phyloP scores from a whole-genome alignment of 495 filamentous ascomycete species.

The Glutinoglossum americanum region DNA sequence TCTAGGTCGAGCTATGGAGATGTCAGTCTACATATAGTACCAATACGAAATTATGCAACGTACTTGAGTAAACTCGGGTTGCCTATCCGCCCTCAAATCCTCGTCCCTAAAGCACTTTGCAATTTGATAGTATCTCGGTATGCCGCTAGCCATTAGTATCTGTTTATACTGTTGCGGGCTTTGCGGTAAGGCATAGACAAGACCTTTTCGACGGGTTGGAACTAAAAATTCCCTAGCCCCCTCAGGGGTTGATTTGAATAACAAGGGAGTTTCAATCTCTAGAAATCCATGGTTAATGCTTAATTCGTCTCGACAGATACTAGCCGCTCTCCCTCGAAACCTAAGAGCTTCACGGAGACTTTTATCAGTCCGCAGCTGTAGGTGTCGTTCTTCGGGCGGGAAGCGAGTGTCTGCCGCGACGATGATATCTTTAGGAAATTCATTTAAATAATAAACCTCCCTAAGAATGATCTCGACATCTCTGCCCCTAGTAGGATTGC shows the following conservation, averaged over 20 bases:
- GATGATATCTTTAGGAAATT: constrained; percentile 55
- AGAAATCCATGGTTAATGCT: constrained; percentile 30
- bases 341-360: constrained; percentile 37
- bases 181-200: constrained; percentile 80
- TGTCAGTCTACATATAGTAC: background rate
- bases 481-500: constrained; percentile 8
- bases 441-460: constrained; percentile 47
- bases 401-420: constrained; percentile 49
- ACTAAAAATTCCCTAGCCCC: constrained; percentile 93
- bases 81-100: constrained; percentile 76
- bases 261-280: constrained; percentile 75
- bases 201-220: constrained; percentile 50
- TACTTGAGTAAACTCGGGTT: constrained; percentile 94
- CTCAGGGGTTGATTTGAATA: constrained; percentile 96
- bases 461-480: constrained; percentile 26
- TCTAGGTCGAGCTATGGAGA: constrained; percentile 60
- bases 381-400: constrained; percentile 49
- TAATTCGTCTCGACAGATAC: constrained; percentile 30
- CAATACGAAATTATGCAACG: background rate
- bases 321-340: constrained; percentile 32
- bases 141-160: constrained; percentile 81
- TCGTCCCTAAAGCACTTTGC: constrained; percentile 92
- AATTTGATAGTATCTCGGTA: constrained; percentile 71
- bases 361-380: constrained; percentile 58
- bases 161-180: constrained; percentile 98